Evolutionary conservation across 768 basidiomycete species (phyloP).

Genomic region (Hericium alpestre): DNA sequence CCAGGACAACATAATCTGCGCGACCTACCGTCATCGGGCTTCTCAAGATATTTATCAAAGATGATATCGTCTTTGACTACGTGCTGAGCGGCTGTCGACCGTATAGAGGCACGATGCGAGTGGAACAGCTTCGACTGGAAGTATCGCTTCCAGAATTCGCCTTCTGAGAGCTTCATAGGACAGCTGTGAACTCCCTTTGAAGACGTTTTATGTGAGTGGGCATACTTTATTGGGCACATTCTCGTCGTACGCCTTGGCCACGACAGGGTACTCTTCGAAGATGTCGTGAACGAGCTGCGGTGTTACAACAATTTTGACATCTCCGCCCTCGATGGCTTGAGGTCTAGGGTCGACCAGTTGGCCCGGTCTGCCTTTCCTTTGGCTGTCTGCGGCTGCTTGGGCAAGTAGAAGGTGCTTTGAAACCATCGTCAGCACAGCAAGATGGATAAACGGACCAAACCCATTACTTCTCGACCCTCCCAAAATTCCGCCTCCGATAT

Average conservation of each 20-base stretch:
- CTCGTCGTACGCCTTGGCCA: conserved; percentile 83
- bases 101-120: conserved; percentile 85
- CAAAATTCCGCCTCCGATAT: conserved; percentile 94
- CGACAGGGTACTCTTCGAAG: conserved; percentile 95
- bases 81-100: conserved; percentile 73
- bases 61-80: conserved; percentile 86
- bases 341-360: conserved; percentile 84
- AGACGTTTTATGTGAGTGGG: not conserved
- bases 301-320: conserved; percentile 83
- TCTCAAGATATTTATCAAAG: conserved; percentile 93
- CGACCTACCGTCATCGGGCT: conserved; percentile 80
- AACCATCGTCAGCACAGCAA: conserved; percentile 17
- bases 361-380: conserved; percentile 73
- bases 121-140: conserved; percentile 95
- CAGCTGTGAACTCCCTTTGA: not conserved
- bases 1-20: not conserved
- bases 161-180: conserved; percentile 62
- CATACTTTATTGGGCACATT: conserved; percentile 81
- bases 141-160: conserved; percentile 94
- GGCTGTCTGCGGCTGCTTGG: conserved; percentile 61
- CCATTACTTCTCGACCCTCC: conserved; percentile 84
- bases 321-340: conserved; percentile 72
- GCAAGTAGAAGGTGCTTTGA: conserved; percentile 63
- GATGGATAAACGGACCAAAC: conserved; percentile 9
- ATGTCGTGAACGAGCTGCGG: conserved; percentile 90